A percentile compares a stretch with the other conserved stretches of the same genome.
These are phyloP conservation scores for Pythium periplocum DNA, from an alignment of 352 stramenopile genomes.

Conservation along the genomic window DNA sequence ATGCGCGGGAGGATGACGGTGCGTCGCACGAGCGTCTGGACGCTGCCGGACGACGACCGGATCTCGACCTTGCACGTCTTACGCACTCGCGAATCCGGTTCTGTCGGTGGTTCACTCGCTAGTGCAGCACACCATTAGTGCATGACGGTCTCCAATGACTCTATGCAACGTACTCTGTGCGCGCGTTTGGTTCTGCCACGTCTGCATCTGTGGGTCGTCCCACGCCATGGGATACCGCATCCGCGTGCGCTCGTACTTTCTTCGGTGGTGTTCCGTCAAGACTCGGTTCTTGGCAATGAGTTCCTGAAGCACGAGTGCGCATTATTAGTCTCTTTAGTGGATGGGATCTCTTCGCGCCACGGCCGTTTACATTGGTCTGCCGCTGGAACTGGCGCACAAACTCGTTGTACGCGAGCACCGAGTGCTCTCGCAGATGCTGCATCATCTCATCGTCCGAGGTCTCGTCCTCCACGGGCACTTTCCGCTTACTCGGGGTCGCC, in stretches of 20 bases:
- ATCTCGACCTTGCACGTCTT: conserved; percentile 24
- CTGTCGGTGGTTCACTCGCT: conserved; percentile 42
- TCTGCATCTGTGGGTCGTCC: conserved; percentile 18
- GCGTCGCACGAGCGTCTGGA: conserved; percentile 21
- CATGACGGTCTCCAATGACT: too few relatives aligned
- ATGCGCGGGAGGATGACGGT: conserved; percentile 48
- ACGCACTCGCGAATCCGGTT: conserved; percentile 17
- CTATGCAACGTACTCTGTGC: conserved; percentile 36
- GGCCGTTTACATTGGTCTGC: conserved; percentile 29
- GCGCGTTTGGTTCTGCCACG: conserved; percentile 34
- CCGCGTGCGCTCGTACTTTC: conserved; percentile 15
- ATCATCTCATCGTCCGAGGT: conserved; percentile 50
- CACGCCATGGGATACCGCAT: conserved; percentile 20
- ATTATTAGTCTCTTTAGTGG: too few relatives aligned
- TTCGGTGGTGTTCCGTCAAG: conserved; percentile 30
- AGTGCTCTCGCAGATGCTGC: conserved; percentile 66
- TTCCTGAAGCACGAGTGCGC: conserved; percentile 20
- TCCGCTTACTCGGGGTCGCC: not conserved
- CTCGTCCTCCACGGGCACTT: not conserved
- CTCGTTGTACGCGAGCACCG: conserved; percentile 58
- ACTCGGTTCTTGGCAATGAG: conserved; percentile 59
- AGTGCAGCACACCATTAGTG: not conserved
- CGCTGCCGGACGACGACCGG: conserved; percentile 15
- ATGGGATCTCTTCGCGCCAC: too few relatives aligned
- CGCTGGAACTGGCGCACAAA: conserved; percentile 60